Base-by-base conservation (phyloP, 2,329 filamentous ascomycete species). In the Lecanicillium sp. region DNA sequence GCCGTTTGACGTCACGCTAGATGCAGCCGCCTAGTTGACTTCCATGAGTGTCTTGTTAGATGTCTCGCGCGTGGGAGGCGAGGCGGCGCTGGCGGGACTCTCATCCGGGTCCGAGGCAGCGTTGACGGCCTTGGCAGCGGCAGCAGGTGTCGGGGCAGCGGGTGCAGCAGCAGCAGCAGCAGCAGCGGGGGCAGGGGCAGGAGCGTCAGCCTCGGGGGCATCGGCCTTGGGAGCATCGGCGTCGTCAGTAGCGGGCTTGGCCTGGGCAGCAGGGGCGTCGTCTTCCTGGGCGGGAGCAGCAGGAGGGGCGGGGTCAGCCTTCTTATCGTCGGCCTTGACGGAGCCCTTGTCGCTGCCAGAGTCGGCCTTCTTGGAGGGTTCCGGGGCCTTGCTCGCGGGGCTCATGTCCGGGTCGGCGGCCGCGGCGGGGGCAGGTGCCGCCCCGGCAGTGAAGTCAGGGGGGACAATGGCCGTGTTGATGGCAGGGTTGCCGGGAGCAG, bases 51-150 rank as follows among this genome's bases (percentile, higher is more conserved):
- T 43, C 32, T 49, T 49, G 32, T 41, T 43, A 40, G 48, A 46
- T 5, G 36, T 29, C 5, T 54, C 52, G 11, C 47, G 45, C 37
- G 49, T 52, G 4, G 53, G 53, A 30, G 39, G 20, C 24, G 41
- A 20, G 29, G 51, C 53, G 11, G 51, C 39, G 32, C 51, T 51
- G 11, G 53, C 53, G 4, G 53, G 53, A 15, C 51, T 53, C 30
- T 51, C 53, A 24, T 54, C 53, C 3, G 53, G 53, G 24, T 54
- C 51, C 15, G 32, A 29, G 17, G 29, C 17, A 11, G 30, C 44
- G 10, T 35, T 20, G 10, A 20, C 37, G n/a, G 40, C 29, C 24
- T 37, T 20, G 24, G 42, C 20, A 40, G 43, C 29, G 9, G 36
- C 27, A 7, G 49, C 30, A n/a, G n/a, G n/a, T n/a, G n/a, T n/a